phyloP scores from a whole-genome alignment of 179 eudicot genomes.

The Sideroxylon spinosum region DNA sequence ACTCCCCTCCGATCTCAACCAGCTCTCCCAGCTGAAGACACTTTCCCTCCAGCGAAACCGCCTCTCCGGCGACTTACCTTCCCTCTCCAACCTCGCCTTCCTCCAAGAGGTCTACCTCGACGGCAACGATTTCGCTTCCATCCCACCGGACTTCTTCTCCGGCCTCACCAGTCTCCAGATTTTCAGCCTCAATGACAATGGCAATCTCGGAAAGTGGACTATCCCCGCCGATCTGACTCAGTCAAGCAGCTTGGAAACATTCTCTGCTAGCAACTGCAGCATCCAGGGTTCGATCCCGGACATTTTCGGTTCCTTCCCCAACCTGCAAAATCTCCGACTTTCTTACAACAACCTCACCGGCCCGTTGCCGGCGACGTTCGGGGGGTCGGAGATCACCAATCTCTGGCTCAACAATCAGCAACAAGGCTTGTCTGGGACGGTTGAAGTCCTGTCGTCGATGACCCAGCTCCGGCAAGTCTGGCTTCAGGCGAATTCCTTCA shows the following conservation, averaged over 20 bases:
- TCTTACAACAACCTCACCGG: slow-evolving; percentile 48
- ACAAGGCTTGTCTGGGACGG: slow-evolving; percentile 34
- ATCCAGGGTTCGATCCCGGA: slow-evolving; percentile 49
- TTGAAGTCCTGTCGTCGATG: slow-evolving; percentile 43
- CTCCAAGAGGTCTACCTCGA: slow-evolving; percentile 36
- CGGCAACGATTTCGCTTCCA: slow-evolving; percentile 34
- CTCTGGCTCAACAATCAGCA: slow-evolving; percentile 55
- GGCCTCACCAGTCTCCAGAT: slow-evolving; percentile 38
- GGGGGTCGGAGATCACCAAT: slow-evolving; percentile 30
- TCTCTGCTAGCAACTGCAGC: slow-evolving; percentile 30
- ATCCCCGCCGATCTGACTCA: slow-evolving; percentile 41
- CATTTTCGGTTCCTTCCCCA: slow-evolving; percentile 34
- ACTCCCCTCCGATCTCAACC: slow-evolving; percentile 37
- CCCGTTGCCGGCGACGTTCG: slow-evolving; percentile 34
- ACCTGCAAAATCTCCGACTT: slow-evolving; percentile 34
- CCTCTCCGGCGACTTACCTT: slow-evolving; percentile 47
- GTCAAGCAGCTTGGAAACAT: slow-evolving; percentile 23
- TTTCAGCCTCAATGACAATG: slow-evolving; percentile 18
- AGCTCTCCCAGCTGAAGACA: slow-evolving; percentile 42
- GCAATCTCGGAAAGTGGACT: slow-evolving; percentile 28
- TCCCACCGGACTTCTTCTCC: slow-evolving; percentile 41
- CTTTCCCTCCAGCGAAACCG: slow-evolving; percentile 39
- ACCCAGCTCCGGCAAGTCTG: slow-evolving; percentile 44
- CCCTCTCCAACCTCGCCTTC: slow-evolving; percentile 35
- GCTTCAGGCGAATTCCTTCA: slow-evolving; percentile 53